Base-by-base conservation (phyloP, 139 green algal species). In the Chlorokybus atmophyticus region DNA sequence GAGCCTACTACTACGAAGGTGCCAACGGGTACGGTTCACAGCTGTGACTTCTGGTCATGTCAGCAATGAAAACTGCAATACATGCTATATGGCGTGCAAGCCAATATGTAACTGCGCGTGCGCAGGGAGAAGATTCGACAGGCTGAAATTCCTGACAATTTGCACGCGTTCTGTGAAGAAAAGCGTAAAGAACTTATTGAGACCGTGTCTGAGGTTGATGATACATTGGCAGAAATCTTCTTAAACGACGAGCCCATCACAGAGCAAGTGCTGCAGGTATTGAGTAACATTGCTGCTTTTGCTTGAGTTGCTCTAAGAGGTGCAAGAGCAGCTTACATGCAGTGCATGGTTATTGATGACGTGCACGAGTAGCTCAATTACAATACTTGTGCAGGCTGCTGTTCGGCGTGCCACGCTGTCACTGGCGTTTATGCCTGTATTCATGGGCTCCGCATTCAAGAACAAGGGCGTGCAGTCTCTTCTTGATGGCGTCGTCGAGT, bases 381-480 rank as follows among this genome's bases (percentile, higher is more conserved):
- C n/a, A n/a, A n/a, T n/a, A n/a, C n/a, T n/a, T n/a, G 10, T 44
- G 35, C 35, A 31, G 67, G 86, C 10, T 48, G 7, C 7, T 28
- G 51, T 73, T 0, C 57, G 64, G 7, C 59, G 81, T 7, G 75
- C 74, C 4, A 90, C 84, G 4, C 55, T 96, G 7, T 62, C 57
- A 23, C 74, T 85, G 25, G 62, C 80, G 19, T 94, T 90, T 67
- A 73, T 82, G 23, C 92, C 92, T 3, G 76, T 99, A 4, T 94
- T 97, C 73, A 93, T 97, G 89, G 92, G 92, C 60, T 85, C 67
- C 50, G 85, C 85, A 0, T 91, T 86, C 77, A 92, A 92, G 69
- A 94, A 94, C 77, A 82, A 78, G 56, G 79, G 31, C 47, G 80
- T 88, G 48, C 82, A 89, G 75, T 51, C 72, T 63, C 75, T 95